phyloP scores from a whole-genome alignment of 1,284 basidiomycete genomes.

The Tylopilus orsonianus region DNA sequence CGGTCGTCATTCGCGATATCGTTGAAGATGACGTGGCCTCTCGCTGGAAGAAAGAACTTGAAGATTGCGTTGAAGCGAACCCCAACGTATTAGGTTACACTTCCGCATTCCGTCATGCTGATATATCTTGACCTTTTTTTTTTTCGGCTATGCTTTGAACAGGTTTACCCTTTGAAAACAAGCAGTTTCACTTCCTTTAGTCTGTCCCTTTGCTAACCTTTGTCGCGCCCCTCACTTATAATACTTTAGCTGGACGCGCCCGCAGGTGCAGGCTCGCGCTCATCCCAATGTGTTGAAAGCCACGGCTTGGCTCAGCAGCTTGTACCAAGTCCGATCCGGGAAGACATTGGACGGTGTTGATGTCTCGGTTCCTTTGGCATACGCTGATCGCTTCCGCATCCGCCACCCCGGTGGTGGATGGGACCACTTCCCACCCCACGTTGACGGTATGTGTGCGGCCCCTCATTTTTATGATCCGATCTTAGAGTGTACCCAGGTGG shows the following conservation, averaged over 20 bases:
- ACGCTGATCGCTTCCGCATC: constrained; percentile 83
- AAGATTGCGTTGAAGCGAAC: constrained; percentile 57
- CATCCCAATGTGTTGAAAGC: constrained; percentile 72
- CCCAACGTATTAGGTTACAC: constrained; percentile 49
- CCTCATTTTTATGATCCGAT: background rate
- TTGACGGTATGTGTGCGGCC: constrained; percentile 56
- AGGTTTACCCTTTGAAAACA: constrained; percentile 59
- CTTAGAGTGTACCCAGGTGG: constrained; percentile 50
- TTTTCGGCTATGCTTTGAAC: background rate
- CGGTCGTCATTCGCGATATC: constrained; percentile 61
- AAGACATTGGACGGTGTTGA: constrained; percentile 54
- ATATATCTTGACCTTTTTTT: background rate
- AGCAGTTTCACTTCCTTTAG: constrained; percentile 75
- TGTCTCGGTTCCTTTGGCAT: constrained; percentile 66
- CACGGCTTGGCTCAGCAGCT: constrained; percentile 60
- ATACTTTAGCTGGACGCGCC: constrained; percentile 58
- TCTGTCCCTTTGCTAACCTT: constrained; percentile 33
- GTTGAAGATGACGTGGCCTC: constrained; percentile 55
- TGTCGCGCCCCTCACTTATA: background rate
- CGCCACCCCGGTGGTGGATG: constrained; percentile 73
- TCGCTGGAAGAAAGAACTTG: constrained; percentile 55
- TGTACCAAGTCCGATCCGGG: constrained; percentile 51
- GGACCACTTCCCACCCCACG: constrained; percentile 70
- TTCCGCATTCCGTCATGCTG: too few relatives aligned
- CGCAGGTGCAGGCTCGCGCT: constrained; percentile 70